These are phyloP conservation scores for Alternaria sp. DNA, from an alignment of 2,329 filamentous ascomycete genomes.

Conservation along the genomic window DNA sequence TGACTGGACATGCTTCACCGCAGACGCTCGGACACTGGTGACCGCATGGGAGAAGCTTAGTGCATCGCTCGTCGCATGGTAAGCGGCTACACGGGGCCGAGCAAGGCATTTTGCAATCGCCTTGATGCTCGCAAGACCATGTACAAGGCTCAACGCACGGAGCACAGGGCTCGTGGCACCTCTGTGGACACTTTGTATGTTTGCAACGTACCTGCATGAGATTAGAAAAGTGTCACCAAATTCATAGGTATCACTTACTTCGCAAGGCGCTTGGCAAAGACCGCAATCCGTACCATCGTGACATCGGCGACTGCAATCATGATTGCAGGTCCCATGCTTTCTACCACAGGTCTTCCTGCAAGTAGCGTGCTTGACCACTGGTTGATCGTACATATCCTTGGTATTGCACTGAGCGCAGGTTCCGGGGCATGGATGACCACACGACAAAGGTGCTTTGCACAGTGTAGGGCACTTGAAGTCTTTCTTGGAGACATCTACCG, in stretches of 20 bases:
- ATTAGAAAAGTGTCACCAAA: neutral
- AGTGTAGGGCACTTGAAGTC: constrained; percentile 56
- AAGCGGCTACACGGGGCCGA: constrained; percentile 39
- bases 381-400: constrained; percentile 31
- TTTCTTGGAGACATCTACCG: constrained; percentile 50
- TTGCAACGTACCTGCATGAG: constrained; percentile 31
- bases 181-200: constrained; percentile 30
- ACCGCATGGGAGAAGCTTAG: constrained; percentile 31
- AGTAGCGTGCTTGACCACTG: constrained; percentile 10
- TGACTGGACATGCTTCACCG: constrained; percentile 33
- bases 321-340: constrained; percentile 36
- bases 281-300: constrained; percentile 37
- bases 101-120: constrained; percentile 45
- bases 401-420: constrained; percentile 59
- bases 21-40: constrained; percentile 44
- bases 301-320: constrained; percentile 32
- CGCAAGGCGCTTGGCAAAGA: constrained; percentile 27
- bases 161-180: constrained; percentile 42
- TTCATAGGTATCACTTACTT: constrained; percentile 17
- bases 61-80: constrained; percentile 39
- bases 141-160: constrained; percentile 44
- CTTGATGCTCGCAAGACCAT: constrained; percentile 44
- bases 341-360: constrained; percentile 36
- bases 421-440: constrained; percentile 64
- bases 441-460: constrained; percentile 58